A percentile compares a stretch with the other conserved stretches of the same genome.
Conservation (phyloP, 306 rosid genomes). For the Rosa chinensis region DNA sequence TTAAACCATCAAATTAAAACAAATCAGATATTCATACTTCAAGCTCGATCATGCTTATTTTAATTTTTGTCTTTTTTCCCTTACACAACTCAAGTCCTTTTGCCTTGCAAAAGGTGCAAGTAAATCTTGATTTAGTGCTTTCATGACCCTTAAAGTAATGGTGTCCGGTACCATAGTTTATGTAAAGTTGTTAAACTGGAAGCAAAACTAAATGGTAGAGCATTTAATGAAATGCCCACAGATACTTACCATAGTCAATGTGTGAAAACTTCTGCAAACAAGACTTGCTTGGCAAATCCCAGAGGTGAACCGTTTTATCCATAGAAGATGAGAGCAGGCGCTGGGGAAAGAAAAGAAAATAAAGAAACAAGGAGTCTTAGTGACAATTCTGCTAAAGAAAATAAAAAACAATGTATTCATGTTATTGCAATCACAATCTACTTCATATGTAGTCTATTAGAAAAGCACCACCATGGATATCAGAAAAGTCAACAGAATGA, state of each 20-base stretch:
- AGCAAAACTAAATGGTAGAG: conserved; percentile 18
- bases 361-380: conserved; percentile 6
- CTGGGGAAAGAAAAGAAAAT: conserved; percentile 43
- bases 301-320: conserved; percentile 99
- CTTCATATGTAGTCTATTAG: background rate
- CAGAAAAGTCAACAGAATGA: background rate
- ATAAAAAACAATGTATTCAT: background rate
- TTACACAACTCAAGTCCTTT: background rate
- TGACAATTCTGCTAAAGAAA: background rate
- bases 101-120: background rate
- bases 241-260: conserved; percentile 87
- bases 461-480: background rate
- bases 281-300: conserved; percentile 82
- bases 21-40: conserved; percentile 7
- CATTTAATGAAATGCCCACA: conserved; percentile 18
- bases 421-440: background rate
- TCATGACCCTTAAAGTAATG: conserved; percentile 15
- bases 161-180: conserved; percentile 11
- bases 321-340: conserved; percentile 97
- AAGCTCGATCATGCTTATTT: background rate
- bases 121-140: background rate
- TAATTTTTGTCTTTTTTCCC: background rate
- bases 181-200: conserved; percentile 19
- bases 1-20: background rate
- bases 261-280: conserved; percentile 87